Evolutionary conservation across 306 rosid species (phyloP).

Genomic region (Amphicarpaea edgeworthii): DNA sequence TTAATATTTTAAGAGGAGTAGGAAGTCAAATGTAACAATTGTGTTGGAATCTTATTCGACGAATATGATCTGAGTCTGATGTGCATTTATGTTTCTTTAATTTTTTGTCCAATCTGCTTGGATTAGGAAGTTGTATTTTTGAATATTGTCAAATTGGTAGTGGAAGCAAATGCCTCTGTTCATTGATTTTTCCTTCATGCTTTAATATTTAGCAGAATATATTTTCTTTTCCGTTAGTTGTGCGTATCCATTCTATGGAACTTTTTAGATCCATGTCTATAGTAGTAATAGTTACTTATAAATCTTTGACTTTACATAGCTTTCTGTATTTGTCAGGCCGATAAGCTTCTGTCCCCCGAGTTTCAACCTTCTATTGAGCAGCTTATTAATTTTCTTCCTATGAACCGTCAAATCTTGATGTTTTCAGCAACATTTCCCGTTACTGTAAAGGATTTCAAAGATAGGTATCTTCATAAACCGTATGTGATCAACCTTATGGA

Average conservation of each 20-base stretch:
- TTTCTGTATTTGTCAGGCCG: conserved; percentile 71
- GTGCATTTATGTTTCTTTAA: conserved; percentile 2
- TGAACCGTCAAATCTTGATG: conserved; percentile 88
- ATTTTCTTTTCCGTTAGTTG: background rate
- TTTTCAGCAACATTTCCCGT: conserved; percentile 99
- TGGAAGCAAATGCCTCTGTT: conserved; percentile 31
- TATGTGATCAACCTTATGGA: conserved; percentile 97
- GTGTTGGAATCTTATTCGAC: conserved; percentile 7
- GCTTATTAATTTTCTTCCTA: conserved; percentile 81
- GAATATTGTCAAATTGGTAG: conserved; percentile 1
- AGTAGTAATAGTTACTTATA: background rate
- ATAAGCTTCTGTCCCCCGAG: conserved; percentile 96
- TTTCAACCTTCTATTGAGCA: conserved; percentile 97
- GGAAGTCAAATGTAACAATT: conserved; percentile 16
- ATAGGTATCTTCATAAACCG: conserved; percentile 87
- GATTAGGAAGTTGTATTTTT: conserved; percentile 12
- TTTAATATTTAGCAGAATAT: conserved; percentile 2
- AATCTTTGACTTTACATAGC: conserved; percentile 1
- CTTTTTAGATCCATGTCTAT: conserved; percentile 1
- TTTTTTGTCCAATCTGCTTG: conserved; percentile 1
- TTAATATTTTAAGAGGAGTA: conserved; percentile 25
- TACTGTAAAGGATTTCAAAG: conserved; percentile 95
- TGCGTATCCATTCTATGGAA: conserved; percentile 25
- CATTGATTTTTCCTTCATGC: conserved; percentile 15
- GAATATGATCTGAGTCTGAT: conserved; percentile 21